Percentiles rank a stretch among this genome's conserved stretches.
Conservation (phyloP, 1,284 basidiomycete species). For the Ceratobasidium theobromae region DNA sequence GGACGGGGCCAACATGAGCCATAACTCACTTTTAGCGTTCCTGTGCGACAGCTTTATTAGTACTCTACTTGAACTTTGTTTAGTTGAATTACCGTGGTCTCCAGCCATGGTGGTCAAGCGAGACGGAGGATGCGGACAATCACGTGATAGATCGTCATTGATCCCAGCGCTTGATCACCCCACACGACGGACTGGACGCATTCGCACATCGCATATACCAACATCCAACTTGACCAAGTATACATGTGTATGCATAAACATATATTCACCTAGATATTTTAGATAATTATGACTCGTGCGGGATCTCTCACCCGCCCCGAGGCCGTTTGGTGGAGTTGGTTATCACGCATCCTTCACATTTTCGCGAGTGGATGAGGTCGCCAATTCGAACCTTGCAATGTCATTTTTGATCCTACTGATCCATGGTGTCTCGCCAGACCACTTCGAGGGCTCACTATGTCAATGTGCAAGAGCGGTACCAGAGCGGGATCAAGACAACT, state of each 20-base stretch:
- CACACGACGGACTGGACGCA: no score
- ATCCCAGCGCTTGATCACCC: neutral
- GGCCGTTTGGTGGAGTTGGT: conserved; percentile 25
- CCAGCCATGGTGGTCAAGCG: conserved; percentile 15
- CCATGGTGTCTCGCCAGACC: no score
- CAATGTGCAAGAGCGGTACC: no score
- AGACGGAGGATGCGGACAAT: neutral
- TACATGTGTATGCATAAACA: neutral
- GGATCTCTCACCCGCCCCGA: neutral
- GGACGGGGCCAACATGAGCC: neutral
- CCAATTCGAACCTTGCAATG: conserved; percentile 15
- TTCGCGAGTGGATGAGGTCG: conserved; percentile 5
- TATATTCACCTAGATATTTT: neutral
- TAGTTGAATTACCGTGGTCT: conserved; percentile 2
- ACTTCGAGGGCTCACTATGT: no score
- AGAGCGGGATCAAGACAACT: no score
- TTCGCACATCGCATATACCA: no score
- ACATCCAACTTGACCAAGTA: no score
- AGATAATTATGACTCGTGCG: neutral
- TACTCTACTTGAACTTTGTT: neutral
- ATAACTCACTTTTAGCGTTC: conserved; percentile 15
- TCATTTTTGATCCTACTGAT: neutral
- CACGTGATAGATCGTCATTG: neutral
- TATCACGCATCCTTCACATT: conserved; percentile 23
- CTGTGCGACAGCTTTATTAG: neutral